Conservation (phyloP, 352 stramenopile species). For the Phytopythium sindhum region DNA sequence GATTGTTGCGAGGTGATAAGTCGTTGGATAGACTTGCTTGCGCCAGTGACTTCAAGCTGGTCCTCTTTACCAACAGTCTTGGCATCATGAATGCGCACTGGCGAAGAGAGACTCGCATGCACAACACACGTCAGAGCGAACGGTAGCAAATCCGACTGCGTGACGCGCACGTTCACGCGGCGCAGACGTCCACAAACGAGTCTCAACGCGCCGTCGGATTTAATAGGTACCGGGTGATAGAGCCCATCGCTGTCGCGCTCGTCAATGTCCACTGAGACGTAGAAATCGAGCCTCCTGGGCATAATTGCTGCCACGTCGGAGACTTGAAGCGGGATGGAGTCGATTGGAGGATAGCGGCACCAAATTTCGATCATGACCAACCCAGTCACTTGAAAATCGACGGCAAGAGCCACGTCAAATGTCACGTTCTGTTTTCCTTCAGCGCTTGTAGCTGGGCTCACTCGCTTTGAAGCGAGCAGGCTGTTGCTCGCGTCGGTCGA, state of each 20-base stretch:
- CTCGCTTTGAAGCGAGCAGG: not conserved
- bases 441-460: not conserved
- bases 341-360: not conserved
- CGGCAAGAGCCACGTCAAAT: not conserved
- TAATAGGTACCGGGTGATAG: conserved; percentile 64
- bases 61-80: not conserved
- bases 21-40: not conserved
- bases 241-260: conserved; percentile 62
- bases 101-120: conserved; percentile 37
- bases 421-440: not conserved
- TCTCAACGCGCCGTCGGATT: conserved; percentile 59
- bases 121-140: conserved; percentile 46
- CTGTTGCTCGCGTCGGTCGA: not conserved
- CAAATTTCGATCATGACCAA: not conserved
- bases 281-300: conserved; percentile 32
- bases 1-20: not conserved
- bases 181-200: conserved; percentile 58
- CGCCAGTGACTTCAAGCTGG: not conserved
- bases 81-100: not conserved
- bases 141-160: conserved; percentile 57
- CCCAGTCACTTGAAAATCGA: not conserved
- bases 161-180: conserved; percentile 55
- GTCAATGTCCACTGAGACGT: conserved; percentile 74
- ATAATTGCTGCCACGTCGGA: not conserved
- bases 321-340: not conserved